Conservation (phyloP, 2,329 filamentous ascomycete genomes). For the Aspergillus transmontanensis region DNA sequence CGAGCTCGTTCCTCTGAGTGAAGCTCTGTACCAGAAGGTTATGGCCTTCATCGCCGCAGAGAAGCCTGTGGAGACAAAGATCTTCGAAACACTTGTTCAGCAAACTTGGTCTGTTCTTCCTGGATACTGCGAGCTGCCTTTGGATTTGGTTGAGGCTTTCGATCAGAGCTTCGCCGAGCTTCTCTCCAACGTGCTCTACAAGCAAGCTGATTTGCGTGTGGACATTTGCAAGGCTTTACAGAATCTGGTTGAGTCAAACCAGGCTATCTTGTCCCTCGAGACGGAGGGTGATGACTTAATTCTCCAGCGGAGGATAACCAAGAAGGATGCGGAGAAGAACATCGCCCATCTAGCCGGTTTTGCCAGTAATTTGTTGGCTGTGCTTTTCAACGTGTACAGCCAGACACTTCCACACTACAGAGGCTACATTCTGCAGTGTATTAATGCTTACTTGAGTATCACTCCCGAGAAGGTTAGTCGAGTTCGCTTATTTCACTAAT, state of each 20-base stretch:
- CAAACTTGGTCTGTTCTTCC: slow-evolving; percentile 94
- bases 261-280: slow-evolving; percentile 73
- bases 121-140: slow-evolving; percentile 89
- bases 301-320: slow-evolving; percentile 76
- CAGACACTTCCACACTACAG: slow-evolving; percentile 92
- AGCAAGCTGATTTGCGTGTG: slow-evolving; percentile 82
- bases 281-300: slow-evolving; percentile 71
- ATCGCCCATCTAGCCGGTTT: slow-evolving; percentile 77
- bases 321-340: slow-evolving; percentile 74
- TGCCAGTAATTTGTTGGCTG: slow-evolving; percentile 85
- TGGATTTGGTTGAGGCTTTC: slow-evolving; percentile 76
- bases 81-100: slow-evolving; percentile 93
- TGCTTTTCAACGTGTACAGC: slow-evolving; percentile 98
- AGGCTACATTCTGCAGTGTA: slow-evolving; percentile 87
- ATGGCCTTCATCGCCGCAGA: slow-evolving; percentile 78
- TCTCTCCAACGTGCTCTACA: slow-evolving; percentile 87
- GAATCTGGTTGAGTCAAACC: slow-evolving; percentile 87
- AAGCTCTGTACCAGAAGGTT: slow-evolving; percentile 85
- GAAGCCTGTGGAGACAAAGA: slow-evolving; percentile 95
- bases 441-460: slow-evolving; percentile 92
- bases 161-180: slow-evolving; percentile 89
- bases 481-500: background rate
- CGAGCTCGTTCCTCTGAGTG: slow-evolving; percentile 86
- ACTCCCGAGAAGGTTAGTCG: slow-evolving; percentile 62
- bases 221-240: slow-evolving; percentile 87